phyloP scores from a whole-genome alignment of 148 eudicot species.

The Camellia japonica region DNA sequence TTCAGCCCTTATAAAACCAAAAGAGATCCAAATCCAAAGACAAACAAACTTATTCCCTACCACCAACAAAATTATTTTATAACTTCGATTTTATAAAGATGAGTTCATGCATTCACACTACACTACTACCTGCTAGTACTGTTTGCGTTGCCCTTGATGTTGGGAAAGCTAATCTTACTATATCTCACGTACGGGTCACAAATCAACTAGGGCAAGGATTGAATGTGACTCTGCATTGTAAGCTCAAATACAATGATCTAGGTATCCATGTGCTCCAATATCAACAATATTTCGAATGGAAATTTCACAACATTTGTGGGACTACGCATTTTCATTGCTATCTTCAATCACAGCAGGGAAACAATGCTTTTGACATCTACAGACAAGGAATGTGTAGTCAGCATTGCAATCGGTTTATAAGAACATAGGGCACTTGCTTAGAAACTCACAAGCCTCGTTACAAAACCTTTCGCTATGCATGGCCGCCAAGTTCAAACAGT shows the following conservation, averaged over 20 bases:
- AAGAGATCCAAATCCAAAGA: background rate
- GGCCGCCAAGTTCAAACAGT: background rate
- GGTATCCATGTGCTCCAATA: background rate
- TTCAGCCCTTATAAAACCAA: background rate
- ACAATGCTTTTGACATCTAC: background rate
- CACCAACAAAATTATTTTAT: background rate
- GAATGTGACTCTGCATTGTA: conserved; percentile 3
- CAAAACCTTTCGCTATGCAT: background rate
- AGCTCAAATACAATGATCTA: background rate
- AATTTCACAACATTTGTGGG: background rate
- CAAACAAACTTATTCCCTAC: background rate
- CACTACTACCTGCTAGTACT: background rate
- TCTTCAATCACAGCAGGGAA: background rate
- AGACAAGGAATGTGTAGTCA: background rate
- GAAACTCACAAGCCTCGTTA: background rate
- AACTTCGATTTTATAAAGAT: background rate
- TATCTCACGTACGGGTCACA: background rate
- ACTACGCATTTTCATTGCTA: background rate
- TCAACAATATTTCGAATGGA: background rate
- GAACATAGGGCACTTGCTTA: background rate
- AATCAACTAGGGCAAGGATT: background rate
- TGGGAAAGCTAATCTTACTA: background rate
- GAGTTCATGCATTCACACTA: background rate
- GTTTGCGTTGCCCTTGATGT: background rate
- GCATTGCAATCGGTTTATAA: conserved; percentile 9